A percentile compares a stretch with the other conserved stretches of the same genome.
These are phyloP conservation scores for Tolypocladium guangdongense DNA, from an alignment of 2,329 filamentous ascomycete species.

Conservation along the genomic window DNA sequence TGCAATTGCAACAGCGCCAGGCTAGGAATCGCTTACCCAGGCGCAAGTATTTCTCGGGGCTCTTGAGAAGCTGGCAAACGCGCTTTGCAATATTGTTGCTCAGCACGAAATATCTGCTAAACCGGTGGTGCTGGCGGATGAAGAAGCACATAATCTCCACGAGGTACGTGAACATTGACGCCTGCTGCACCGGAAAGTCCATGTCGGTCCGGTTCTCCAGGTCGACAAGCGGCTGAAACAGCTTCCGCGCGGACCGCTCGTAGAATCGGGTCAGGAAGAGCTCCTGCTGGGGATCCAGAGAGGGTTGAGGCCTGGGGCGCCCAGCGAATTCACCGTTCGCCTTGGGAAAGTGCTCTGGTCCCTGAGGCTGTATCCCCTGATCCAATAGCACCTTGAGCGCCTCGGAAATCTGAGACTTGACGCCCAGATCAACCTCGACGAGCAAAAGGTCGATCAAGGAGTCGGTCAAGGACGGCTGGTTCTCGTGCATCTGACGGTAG, in stretches of 20 bases:
- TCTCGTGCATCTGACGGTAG: constrained; percentile 82
- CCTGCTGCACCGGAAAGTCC: constrained; percentile 69
- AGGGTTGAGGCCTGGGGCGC: constrained; percentile 44
- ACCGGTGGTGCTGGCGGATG: constrained; percentile 74
- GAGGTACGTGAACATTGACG: constrained; percentile 82
- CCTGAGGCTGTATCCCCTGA: constrained; percentile 39
- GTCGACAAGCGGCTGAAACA: constrained; percentile 80
- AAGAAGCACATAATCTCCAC: constrained; percentile 93
- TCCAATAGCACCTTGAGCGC: constrained; percentile 90
- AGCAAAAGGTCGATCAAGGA: constrained; percentile 86
- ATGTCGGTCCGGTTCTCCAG: constrained; percentile 60
- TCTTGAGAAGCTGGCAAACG: constrained; percentile 71
- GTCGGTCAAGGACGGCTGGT: constrained; percentile 76
- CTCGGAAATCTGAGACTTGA: constrained; percentile 92
- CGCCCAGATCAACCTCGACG: constrained; percentile 83
- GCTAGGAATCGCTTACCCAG: constrained; percentile 49
- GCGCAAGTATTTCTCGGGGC: constrained; percentile 84
- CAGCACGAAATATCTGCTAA: constrained; percentile 81
- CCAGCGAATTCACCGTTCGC: constrained; percentile 57
- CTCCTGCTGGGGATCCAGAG: constrained; percentile 64
- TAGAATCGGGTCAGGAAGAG: constrained; percentile 83
- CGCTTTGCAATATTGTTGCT: constrained; percentile 67
- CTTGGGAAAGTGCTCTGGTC: constrained; percentile 47
- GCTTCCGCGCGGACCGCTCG: constrained; percentile 68
- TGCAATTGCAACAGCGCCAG: constrained; percentile 5